Percentiles rank a stretch among this genome's conserved stretches.
Conservation (phyloP, 345 rosid species). For the Draba incana region DNA sequence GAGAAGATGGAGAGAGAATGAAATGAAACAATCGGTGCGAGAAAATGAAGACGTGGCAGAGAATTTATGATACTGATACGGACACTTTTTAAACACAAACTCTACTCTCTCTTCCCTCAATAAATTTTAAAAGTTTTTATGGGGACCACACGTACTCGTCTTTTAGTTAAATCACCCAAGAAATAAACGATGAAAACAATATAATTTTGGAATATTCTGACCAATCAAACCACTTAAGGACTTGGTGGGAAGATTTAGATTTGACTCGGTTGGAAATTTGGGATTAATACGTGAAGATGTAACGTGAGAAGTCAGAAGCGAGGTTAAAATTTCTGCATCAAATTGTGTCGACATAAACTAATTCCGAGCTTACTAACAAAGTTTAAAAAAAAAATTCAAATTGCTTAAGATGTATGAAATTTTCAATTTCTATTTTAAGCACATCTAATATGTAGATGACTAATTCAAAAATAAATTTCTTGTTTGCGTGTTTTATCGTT, state of each 20-base stretch:
- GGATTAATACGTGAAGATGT: slow-evolving; percentile 19
- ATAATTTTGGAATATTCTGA: neutral
- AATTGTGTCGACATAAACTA: slow-evolving; percentile 16
- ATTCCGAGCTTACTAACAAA: neutral
- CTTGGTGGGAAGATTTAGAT: no score
- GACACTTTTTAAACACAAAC: slow-evolving; percentile 19
- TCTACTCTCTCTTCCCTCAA: slow-evolving; percentile 27
- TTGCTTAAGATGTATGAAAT: neutral
- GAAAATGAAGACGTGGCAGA: slow-evolving; percentile 41
- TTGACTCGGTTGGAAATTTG: slow-evolving; percentile 19
- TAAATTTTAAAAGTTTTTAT: slow-evolving; percentile 36
- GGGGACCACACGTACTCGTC: slow-evolving; percentile 36
- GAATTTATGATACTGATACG: slow-evolving; percentile 32
- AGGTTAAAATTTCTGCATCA: slow-evolving; percentile 9
- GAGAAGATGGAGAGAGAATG: slow-evolving; percentile 21
- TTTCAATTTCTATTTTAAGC: neutral
- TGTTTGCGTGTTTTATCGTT: neutral
- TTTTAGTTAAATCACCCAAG: slow-evolving; percentile 2
- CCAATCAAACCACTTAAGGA: no score
- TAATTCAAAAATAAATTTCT: neutral
- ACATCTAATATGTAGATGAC: neutral
- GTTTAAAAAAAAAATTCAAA: neutral
- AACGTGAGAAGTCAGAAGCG: slow-evolving; percentile 1
- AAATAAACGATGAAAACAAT: neutral
- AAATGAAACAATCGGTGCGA: slow-evolving; percentile 5